phyloP scores from a whole-genome alignment of 2,329 filamentous ascomycete genomes.

The Botryotinia calthae region DNA sequence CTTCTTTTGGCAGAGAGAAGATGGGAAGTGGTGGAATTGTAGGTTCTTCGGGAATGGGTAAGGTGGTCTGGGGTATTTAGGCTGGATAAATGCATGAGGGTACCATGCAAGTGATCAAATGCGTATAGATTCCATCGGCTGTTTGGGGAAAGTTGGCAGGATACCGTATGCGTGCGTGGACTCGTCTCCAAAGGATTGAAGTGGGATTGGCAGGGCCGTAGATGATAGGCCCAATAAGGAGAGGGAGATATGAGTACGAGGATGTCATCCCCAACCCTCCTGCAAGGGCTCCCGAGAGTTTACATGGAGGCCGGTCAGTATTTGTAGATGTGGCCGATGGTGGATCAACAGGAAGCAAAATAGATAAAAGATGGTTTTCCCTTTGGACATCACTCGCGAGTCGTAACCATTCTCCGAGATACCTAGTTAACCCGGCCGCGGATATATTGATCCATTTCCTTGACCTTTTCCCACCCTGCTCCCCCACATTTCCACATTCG shows the following conservation, averaged over 20 bases:
- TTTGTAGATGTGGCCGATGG: not conserved
- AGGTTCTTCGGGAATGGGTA: not conserved
- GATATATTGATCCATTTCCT: slow-evolving; percentile 16
- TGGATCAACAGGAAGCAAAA: not conserved
- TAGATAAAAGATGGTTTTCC: not conserved
- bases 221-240: not conserved
- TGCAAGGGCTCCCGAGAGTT: slow-evolving; percentile 28
- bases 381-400: not conserved
- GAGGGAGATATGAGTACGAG: not conserved
- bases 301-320: not conserved
- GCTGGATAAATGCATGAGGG: not conserved
- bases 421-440: not conserved
- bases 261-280: not conserved
- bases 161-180: not conserved
- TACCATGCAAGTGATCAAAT: slow-evolving; percentile 18
- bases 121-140: slow-evolving; percentile 10
- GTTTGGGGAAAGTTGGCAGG: not conserved
- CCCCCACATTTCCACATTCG: slow-evolving; percentile 18
- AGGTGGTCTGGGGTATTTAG: slow-evolving; percentile 1
- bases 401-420: slow-evolving; percentile 2
- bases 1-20: not conserved
- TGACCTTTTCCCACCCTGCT: not conserved
- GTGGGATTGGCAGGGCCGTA: slow-evolving; percentile 9
- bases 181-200: slow-evolving; percentile 29
- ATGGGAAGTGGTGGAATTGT: not conserved